Evolutionary conservation across 805 yeast genomes (phyloP).

Genomic region (Nakazawaea wyomingensis): DNA sequence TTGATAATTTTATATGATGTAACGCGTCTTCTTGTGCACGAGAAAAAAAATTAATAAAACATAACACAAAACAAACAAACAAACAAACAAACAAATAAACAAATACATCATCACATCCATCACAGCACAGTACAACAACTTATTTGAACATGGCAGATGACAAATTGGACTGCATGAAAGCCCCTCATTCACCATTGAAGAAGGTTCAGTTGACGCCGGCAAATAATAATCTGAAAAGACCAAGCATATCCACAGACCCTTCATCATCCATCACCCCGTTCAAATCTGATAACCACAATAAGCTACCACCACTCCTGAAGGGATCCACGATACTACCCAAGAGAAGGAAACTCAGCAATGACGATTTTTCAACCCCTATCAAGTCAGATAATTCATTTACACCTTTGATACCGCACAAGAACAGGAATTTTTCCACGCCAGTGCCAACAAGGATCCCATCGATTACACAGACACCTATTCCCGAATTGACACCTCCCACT

Average conservation of each 20-base stretch:
- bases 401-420: slow-evolving; percentile 6
- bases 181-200: slow-evolving; percentile 1
- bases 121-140: no score
- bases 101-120: no score
- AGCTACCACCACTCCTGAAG: slow-evolving; percentile 8
- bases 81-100: neutral
- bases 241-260: no score
- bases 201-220: neutral
- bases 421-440: slow-evolving; percentile 11
- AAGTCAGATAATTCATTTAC: neutral
- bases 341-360: slow-evolving; percentile 10
- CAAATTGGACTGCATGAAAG: no score
- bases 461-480: slow-evolving; percentile 9
- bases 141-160: no score
- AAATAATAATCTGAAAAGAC: no score
- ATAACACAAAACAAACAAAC: neutral
- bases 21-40: no score
- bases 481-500: slow-evolving; percentile 12
- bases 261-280: slow-evolving; percentile 10
- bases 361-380: slow-evolving; percentile 1
- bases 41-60: neutral
- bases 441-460: slow-evolving; percentile 10
- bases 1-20: no score
- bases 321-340: slow-evolving; percentile 11
- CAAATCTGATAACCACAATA: slow-evolving; percentile 7